A percentile compares a stretch with the other conserved stretches of the same genome.
Conservation (phyloP, 2,329 filamentous ascomycete genomes). For the Ascochyta lentis region DNA sequence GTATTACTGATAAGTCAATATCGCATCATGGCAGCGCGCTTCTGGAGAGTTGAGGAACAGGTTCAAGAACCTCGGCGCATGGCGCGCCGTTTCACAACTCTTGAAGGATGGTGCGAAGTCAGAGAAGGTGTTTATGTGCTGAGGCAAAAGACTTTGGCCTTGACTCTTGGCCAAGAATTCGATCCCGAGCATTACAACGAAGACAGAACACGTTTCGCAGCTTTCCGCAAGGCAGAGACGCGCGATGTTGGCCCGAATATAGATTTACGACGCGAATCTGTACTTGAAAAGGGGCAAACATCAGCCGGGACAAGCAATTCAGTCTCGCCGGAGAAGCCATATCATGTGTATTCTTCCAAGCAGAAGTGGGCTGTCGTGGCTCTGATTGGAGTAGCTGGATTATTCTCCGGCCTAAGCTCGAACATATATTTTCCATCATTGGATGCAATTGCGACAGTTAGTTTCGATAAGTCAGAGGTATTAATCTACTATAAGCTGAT, state of each 20-base stretch:
- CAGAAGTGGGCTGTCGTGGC: conserved; percentile 21
- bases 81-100: conserved; percentile 25
- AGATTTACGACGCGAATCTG: too few species aligned
- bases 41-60: too few species aligned
- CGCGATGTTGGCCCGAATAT: too few species aligned
- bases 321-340: conserved; percentile 1
- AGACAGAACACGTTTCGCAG: too few species aligned
- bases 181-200: conserved; percentile 16
- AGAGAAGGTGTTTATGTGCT: conserved; percentile 18
- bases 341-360: conserved; percentile 16
- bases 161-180: conserved; percentile 16
- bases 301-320: too few species aligned
- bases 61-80: background rate
- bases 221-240: too few species aligned
- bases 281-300: too few species aligned
- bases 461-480: too few species aligned
- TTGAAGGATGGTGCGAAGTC: conserved; percentile 26
- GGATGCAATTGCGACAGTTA: conserved; percentile 26
- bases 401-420: conserved; percentile 55
- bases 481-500: too few species aligned
- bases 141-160: conserved; percentile 10
- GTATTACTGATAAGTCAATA: too few species aligned
- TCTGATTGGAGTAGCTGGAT: conserved; percentile 46
- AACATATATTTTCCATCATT: conserved; percentile 58
- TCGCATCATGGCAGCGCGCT: too few species aligned